Conservation (phyloP, 192 early-diverging fungal species). For the Rhizophagus sp. region DNA sequence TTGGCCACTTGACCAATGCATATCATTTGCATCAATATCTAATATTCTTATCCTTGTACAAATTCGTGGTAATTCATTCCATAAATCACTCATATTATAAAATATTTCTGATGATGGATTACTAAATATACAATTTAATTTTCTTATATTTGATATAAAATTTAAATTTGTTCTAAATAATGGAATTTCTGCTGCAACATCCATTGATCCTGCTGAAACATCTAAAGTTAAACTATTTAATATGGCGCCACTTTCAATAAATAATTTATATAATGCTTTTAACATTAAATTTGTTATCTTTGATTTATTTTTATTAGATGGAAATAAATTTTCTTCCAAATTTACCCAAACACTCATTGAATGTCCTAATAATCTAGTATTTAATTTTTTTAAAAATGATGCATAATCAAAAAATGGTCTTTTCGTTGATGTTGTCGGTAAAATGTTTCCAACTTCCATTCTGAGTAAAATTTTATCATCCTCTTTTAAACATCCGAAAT, state of each 20-base stretch:
- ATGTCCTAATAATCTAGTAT: background rate
- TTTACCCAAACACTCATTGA: background rate
- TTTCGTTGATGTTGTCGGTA: background rate
- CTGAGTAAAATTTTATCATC: background rate
- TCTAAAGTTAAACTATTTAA: background rate
- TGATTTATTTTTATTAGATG: background rate
- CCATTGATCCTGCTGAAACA: background rate
- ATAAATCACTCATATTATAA: background rate
- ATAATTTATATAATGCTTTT: background rate
- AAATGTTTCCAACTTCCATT: background rate
- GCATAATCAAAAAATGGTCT: background rate
- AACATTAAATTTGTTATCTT: background rate
- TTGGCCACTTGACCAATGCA: background rate
- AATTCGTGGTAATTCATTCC: background rate
- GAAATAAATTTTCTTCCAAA: background rate
- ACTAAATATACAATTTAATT: background rate
- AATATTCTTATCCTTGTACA: background rate
- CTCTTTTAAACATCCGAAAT: background rate
- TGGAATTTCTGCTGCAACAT: background rate
- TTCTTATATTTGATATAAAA: background rate
- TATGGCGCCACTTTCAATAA: background rate
- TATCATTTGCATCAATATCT: background rate
- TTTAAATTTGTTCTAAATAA: background rate
- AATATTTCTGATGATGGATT: background rate
- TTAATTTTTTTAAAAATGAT: background rate